These are phyloP conservation scores for Cystoisospora suis DNA, from an alignment of 169 alveolate species.

Conservation along the genomic window DNA sequence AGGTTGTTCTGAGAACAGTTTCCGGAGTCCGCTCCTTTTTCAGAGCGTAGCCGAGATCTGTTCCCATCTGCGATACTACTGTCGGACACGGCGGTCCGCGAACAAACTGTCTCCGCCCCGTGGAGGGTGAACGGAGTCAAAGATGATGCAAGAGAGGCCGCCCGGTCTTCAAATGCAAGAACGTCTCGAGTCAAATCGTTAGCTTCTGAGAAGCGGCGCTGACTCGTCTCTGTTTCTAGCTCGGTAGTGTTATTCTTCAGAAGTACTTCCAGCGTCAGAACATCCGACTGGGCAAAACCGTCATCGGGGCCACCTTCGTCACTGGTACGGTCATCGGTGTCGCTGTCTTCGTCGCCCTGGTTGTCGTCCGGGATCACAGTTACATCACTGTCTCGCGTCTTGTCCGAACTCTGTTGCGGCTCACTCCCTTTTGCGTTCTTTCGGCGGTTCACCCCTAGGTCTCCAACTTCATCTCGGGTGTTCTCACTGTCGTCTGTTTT, in stretches of 20 bases:
- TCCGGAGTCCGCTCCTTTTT: background rate
- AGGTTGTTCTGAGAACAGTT: background rate
- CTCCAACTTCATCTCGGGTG: background rate
- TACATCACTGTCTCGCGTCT: background rate
- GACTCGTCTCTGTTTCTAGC: too few relatives aligned
- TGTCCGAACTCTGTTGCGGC: background rate
- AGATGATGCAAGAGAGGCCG: background rate
- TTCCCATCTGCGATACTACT: too few relatives aligned
- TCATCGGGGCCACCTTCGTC: background rate
- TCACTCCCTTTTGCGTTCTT: background rate
- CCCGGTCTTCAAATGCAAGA: background rate
- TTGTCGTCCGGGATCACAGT: constrained; percentile 8
- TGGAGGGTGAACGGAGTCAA: too few relatives aligned
- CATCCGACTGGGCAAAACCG: background rate
- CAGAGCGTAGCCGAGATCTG: too few relatives aligned
- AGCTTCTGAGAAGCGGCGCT: too few relatives aligned
- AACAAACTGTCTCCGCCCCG: too few relatives aligned
- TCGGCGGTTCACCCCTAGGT: background rate
- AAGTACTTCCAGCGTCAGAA: background rate
- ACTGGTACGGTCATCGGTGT: background rate
- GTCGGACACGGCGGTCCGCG: too few relatives aligned
- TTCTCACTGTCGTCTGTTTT: background rate
- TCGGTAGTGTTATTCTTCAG: too few relatives aligned
- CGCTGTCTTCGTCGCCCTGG: background rate
- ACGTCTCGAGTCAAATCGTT: too few relatives aligned